Percentiles rank a stretch among this genome's conserved stretches.
These are phyloP conservation scores for Vanderwaltozyma verrucispora DNA, from an alignment of 805 yeast species.

Conservation along the genomic window DNA sequence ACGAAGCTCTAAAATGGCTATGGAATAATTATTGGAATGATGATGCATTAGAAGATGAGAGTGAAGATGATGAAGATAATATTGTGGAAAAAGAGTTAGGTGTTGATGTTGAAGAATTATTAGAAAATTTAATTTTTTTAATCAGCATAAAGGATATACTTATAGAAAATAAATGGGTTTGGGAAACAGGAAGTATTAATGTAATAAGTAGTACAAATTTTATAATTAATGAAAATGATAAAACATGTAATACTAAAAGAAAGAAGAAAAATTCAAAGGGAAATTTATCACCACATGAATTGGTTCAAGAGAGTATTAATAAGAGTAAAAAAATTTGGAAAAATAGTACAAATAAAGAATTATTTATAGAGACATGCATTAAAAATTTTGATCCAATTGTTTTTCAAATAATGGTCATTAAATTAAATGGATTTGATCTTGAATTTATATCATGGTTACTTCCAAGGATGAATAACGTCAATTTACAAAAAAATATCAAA, in stretches of 20 bases:
- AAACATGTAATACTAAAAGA: slow-evolving; percentile 52
- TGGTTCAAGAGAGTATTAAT: slow-evolving; percentile 8
- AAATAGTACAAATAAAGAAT: slow-evolving; percentile 3
- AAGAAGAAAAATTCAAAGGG: slow-evolving; percentile 7
- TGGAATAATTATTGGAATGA: slow-evolving; percentile 61
- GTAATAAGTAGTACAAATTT: slow-evolving; percentile 19
- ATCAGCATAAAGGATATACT: slow-evolving; percentile 3
- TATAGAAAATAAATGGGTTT: slow-evolving; percentile 9
- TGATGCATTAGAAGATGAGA: slow-evolving; percentile 16
- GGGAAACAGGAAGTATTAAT: slow-evolving; percentile 10
- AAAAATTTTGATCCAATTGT: slow-evolving; percentile 8
- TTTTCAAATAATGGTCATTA: slow-evolving; percentile 9
- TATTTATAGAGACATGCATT: slow-evolving; percentile 8
- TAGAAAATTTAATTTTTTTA: slow-evolving; percentile 3
- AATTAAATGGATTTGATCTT: slow-evolving; percentile 12
- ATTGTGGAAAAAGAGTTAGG: slow-evolving; percentile 3
- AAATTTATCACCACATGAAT: slow-evolving; percentile 6
- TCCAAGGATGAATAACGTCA: background rate
- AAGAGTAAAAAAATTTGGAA: slow-evolving; percentile 15
- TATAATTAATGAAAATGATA: slow-evolving; percentile 37
- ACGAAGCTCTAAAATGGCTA: slow-evolving; percentile 66
- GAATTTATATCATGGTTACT: slow-evolving; percentile 12
- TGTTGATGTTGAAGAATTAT: slow-evolving; percentile 1
- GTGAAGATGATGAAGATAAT: slow-evolving; percentile 10
- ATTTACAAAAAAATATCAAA: slow-evolving; percentile 1